Evolutionary conservation across 306 rosid species (phyloP).

Genomic region (Castanopsis chinensis): DNA sequence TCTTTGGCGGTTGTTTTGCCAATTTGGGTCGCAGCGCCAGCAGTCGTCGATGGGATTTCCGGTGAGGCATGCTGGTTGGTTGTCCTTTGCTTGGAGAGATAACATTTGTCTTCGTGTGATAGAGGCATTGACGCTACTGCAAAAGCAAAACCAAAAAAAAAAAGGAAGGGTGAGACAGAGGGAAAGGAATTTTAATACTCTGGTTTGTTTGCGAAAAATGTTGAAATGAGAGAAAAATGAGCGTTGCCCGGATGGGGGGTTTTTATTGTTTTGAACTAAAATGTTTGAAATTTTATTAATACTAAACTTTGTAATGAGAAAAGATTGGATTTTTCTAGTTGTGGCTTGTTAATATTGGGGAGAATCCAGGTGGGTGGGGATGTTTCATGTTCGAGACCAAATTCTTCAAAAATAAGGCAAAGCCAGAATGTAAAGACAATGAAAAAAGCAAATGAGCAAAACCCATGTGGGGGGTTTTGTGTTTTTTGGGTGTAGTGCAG

Average conservation of each 20-base stretch:
- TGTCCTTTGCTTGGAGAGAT: slow-evolving; percentile 29
- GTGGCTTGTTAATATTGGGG: background rate
- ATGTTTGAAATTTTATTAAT: background rate
- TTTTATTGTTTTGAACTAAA: background rate
- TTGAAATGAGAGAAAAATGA: background rate
- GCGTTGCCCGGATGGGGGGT: background rate
- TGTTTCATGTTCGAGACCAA: background rate
- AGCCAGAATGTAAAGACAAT: slow-evolving; percentile 6
- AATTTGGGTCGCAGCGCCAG: slow-evolving; percentile 76
- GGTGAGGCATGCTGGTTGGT: slow-evolving; percentile 43
- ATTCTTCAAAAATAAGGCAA: background rate
- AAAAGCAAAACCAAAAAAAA: background rate
- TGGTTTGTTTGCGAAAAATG: slow-evolving; percentile 29
- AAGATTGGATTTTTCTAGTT: background rate
- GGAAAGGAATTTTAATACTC: background rate
- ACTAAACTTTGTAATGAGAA: background rate
- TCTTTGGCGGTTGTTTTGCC: slow-evolving; percentile 63
- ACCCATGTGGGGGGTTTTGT: slow-evolving; percentile 7
- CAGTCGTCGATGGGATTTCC: slow-evolving; percentile 96
- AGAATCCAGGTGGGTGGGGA: background rate
- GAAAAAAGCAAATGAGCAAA: background rate
- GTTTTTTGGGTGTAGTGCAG: background rate
- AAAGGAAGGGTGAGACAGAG: background rate
- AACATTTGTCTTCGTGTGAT: slow-evolving; percentile 46
- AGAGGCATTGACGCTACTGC: slow-evolving; percentile 79